Base-by-base conservation (phyloP, 176 grass and related monocot genomes). In the Ensete ventricosum region DNA sequence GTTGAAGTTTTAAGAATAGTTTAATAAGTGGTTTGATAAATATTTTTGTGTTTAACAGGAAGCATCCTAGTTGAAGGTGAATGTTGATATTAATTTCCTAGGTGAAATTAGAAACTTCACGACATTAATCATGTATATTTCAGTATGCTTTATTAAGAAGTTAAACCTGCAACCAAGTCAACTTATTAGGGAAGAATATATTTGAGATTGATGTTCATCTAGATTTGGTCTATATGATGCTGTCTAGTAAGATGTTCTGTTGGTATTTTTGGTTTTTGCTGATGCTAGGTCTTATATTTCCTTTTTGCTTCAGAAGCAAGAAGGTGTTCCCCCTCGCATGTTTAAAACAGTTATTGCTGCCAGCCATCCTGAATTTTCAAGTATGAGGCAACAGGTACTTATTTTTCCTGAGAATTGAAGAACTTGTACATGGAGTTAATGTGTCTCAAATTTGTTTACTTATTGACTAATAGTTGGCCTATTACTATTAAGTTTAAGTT, bases 281-380 rank as follows among this genome's bases (percentile, higher is more conserved):
- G 67, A 24, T 50, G 20, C 8, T 27, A 55, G 16, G 10, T 27
- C 52, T 24, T 55, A 14, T 11, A 55, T 34, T 68, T 7, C 14
- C 7, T 55, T 73, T 54, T 55, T 27, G 23, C 83, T 52, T 72
- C 82, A 99, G 90, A 87, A 86, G 20, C 95, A 99, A 64, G 88
- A 82, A 84, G 95, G 88, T n/a, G 81, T 99, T 70, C 86, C 88
- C 75, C 90, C 95, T 87, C 88, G 78, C 14, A 99, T 99, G 95
- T 94, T 99, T 66, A 99, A 99, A 84, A 72, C 88, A 55, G 90
- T 99, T 82, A 91, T 99, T 83, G 86, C 95, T 13, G 82, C 90
- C 26, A 87, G 83, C 22, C 95, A 99, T 81, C 78, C 95, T 71
- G 95, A 99, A 53, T 94, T 99, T 86, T 99, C 91, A 11, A 99